A percentile compares a stretch with the other conserved stretches of the same genome.
phyloP scores from a whole-genome alignment of 768 basidiomycete genomes.

The Trametes meyenii region DNA sequence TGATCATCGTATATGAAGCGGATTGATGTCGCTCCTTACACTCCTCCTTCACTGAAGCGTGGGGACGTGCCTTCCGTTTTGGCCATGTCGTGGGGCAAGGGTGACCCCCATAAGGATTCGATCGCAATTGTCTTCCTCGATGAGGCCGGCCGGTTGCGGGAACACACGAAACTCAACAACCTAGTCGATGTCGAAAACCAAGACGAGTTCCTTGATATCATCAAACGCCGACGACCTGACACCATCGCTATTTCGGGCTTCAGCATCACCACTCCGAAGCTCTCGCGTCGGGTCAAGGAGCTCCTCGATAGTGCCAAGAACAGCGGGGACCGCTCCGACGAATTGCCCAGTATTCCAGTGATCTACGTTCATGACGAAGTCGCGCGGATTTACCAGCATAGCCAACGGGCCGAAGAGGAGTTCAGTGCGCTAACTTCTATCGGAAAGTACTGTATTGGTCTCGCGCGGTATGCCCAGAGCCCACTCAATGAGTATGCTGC shows the following conservation, averaged over 20 bases:
- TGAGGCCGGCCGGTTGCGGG: constrained; percentile 86
- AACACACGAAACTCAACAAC: constrained; percentile 88
- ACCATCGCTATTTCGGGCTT: constrained; percentile 91
- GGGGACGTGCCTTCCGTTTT: constrained; percentile 81
- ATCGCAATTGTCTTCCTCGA: constrained; percentile 86
- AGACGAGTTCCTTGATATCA: constrained; percentile 79
- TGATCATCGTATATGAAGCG: constrained; percentile 50
- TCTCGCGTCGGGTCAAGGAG: constrained; percentile 67
- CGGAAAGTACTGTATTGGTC: constrained; percentile 90
- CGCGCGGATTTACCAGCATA: constrained; percentile 92
- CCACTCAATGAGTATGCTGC: constrained; percentile 95
- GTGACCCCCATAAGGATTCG: constrained; percentile 90
- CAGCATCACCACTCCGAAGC: constrained; percentile 75
- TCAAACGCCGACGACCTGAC: constrained; percentile 82
- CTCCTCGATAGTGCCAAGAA: constrained; percentile 36
- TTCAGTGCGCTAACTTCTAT: constrained; percentile 76
- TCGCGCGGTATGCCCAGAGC: constrained; percentile 91
- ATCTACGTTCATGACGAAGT: constrained; percentile 89
- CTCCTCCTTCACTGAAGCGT: constrained; percentile 58
- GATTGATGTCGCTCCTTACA: constrained; percentile 80
- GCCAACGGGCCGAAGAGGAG: constrained; percentile 81
- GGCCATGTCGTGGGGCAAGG: constrained; percentile 93
- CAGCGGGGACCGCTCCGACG: constrained; percentile 21
- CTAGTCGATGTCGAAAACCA: constrained; percentile 68
- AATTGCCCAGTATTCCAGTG: constrained; percentile 57